phyloP scores from a whole-genome alignment of 129 eudicot species.

The Logfia minima region DNA sequence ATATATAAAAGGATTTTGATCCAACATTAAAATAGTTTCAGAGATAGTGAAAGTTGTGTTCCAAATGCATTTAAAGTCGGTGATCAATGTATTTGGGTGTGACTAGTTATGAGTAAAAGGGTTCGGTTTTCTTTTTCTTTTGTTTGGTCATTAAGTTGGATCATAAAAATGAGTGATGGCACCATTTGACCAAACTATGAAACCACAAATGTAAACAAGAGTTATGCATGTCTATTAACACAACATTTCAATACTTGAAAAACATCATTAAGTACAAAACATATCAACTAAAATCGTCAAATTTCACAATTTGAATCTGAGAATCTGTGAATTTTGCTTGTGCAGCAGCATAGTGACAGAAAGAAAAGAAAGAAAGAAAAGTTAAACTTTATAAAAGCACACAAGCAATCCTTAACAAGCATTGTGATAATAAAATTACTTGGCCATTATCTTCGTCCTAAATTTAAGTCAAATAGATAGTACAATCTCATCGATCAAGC shows the following conservation, averaged over 20 bases:
- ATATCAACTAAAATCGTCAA: background rate
- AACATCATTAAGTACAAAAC: background rate
- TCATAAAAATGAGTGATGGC: too few relatives aligned
- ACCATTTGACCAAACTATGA: background rate
- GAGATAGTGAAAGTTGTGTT: conserved; percentile 15
- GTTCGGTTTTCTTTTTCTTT: background rate
- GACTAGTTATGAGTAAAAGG: background rate
- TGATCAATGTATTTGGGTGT: conserved; percentile 15
- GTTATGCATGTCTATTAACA: background rate
- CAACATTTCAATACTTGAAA: background rate
- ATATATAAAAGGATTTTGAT: conserved; percentile 20
- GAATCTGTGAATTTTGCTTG: background rate
- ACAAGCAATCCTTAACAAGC: background rate
- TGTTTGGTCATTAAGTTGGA: too few relatives aligned
- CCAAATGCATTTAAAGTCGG: conserved; percentile 1
- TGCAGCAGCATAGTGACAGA: background rate
- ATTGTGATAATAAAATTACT: too few relatives aligned
- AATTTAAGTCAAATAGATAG: background rate
- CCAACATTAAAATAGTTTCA: background rate
- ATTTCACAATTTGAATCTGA: background rate
- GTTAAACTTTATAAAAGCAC: background rate
- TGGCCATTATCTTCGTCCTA: background rate
- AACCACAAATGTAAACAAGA: background rate
- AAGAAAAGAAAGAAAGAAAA: background rate
- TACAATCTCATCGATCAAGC: background rate